A percentile compares a stretch with the other conserved stretches of the same genome.
Evolutionary conservation across 768 basidiomycete species (phyloP).

Genomic region (Pulveroboletus ravenelii): DNA sequence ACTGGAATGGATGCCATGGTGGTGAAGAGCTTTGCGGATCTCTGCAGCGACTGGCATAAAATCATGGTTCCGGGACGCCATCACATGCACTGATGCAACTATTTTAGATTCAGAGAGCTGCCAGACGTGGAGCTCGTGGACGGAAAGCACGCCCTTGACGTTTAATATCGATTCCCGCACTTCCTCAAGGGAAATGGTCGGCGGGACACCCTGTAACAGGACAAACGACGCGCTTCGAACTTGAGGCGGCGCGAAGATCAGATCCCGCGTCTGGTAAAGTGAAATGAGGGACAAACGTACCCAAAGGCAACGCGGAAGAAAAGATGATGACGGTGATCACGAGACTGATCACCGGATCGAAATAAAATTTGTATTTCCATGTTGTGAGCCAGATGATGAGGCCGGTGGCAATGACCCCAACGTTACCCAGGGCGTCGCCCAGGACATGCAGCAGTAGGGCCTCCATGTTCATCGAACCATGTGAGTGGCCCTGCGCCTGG

Average conservation of each 20-base stretch:
- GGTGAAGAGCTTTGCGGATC: constrained; percentile 80
- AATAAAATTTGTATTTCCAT: constrained; percentile 85
- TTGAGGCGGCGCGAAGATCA: constrained; percentile 27
- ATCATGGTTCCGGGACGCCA: constrained; percentile 73
- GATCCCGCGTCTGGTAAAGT: not conserved
- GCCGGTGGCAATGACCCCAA: constrained; percentile 94
- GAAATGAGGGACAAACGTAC: constrained; percentile 35
- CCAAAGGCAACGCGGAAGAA: constrained; percentile 88
- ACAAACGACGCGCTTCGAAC: constrained; percentile 93
- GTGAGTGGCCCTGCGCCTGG: constrained; percentile 36
- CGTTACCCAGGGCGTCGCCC: constrained; percentile 96
- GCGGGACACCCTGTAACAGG: constrained; percentile 89
- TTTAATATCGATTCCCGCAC: constrained; percentile 76
- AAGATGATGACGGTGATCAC: constrained; percentile 96
- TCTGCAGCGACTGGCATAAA: constrained; percentile 88
- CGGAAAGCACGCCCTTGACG: constrained; percentile 75
- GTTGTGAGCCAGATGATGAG: constrained; percentile 88
- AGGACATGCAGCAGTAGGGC: constrained; percentile 91
- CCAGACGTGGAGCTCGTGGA: constrained; percentile 98
- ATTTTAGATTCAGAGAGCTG: constrained; percentile 93
- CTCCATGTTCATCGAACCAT: constrained; percentile 96
- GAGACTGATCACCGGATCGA: constrained; percentile 89
- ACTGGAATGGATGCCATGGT: constrained; percentile 90
- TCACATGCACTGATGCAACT: constrained; percentile 93
- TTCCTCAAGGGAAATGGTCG: constrained; percentile 83